phyloP scores from a whole-genome alignment of 2,329 filamentous ascomycete species.

The Ilyonectria sp. region DNA sequence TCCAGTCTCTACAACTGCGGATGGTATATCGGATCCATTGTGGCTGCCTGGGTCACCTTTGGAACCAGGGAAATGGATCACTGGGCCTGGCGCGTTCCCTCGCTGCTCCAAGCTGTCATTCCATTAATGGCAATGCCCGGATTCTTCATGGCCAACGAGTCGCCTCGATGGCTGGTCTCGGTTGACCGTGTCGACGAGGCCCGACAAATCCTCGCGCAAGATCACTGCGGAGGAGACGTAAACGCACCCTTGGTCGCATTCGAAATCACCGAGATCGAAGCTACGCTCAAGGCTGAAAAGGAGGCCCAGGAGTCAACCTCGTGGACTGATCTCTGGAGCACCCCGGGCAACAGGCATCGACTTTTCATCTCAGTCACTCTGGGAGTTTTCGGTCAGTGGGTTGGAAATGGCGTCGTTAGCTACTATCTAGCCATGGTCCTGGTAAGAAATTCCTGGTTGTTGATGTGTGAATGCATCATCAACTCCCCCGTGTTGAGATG shows the following conservation, averaged over 20 bases:
- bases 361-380: slow-evolving; percentile 44
- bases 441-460: slow-evolving; percentile 1
- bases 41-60: slow-evolving; percentile 49
- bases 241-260: slow-evolving; percentile 42
- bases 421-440: slow-evolving; percentile 58
- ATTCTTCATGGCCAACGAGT: slow-evolving; percentile 37
- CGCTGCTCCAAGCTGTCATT: slow-evolving; percentile 42
- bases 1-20: slow-evolving; percentile 42
- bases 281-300: slow-evolving; percentile 45
- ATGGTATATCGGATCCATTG: slow-evolving; percentile 59
- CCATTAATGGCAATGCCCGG: slow-evolving; percentile 33
- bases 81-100: slow-evolving; percentile 49
- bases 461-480: not conserved
- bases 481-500: not conserved
- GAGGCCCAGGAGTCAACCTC: slow-evolving; percentile 46
- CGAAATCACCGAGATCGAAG: slow-evolving; percentile 51
- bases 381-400: slow-evolving; percentile 49
- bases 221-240: slow-evolving; percentile 60
- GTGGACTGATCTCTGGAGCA: slow-evolving; percentile 41
- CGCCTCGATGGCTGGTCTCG: slow-evolving; percentile 50
- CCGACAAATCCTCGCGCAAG: slow-evolving; percentile 54
- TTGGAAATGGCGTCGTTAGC: slow-evolving; percentile 51
- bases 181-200: slow-evolving; percentile 56
- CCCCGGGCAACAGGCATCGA: slow-evolving; percentile 49
- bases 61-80: slow-evolving; percentile 46